These are phyloP conservation scores for Rheum nobile DNA, from an alignment of 148 eudicot genomes.

Conservation along the genomic window DNA sequence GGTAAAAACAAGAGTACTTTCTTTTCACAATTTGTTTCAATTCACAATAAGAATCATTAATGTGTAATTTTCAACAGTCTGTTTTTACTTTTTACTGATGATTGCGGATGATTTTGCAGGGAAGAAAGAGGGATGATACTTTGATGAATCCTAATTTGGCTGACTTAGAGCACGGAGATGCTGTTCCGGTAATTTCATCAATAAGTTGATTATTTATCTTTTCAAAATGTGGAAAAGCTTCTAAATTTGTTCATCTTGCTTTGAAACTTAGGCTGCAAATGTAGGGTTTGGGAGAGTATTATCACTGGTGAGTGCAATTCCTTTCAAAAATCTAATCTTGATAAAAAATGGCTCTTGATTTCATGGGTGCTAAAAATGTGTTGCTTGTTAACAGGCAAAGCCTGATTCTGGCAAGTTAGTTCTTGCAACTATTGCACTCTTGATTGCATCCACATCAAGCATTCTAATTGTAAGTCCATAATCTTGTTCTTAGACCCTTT, in stretches of 20 bases:
- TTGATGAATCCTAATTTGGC: conserved; percentile 26
- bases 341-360: not conserved
- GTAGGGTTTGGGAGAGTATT: conserved; percentile 66
- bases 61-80: not conserved
- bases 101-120: conserved; percentile 11
- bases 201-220: not conserved
- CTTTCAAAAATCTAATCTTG: not conserved
- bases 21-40: not conserved
- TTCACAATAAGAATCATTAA: not conserved
- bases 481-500: not conserved
- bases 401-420: conserved; percentile 65
- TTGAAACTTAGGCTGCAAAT: conserved; percentile 58
- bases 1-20: conserved; percentile 14
- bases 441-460: conserved; percentile 69
- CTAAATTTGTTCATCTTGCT: conserved; percentile 11
- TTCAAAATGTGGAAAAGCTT: not conserved
- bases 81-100: not conserved
- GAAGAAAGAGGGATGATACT: conserved; percentile 29
- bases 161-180: conserved; percentile 72
- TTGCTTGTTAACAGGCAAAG: conserved; percentile 42
- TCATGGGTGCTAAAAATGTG: conserved; percentile 8
- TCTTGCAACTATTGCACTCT: conserved; percentile 63
- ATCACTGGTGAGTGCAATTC: conserved; percentile 50
- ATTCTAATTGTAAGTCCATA: conserved; percentile 52
- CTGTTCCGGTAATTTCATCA: conserved; percentile 34